phyloP scores from a whole-genome alignment of 2,329 filamentous ascomycete genomes.

The Fusarium torreyae region DNA sequence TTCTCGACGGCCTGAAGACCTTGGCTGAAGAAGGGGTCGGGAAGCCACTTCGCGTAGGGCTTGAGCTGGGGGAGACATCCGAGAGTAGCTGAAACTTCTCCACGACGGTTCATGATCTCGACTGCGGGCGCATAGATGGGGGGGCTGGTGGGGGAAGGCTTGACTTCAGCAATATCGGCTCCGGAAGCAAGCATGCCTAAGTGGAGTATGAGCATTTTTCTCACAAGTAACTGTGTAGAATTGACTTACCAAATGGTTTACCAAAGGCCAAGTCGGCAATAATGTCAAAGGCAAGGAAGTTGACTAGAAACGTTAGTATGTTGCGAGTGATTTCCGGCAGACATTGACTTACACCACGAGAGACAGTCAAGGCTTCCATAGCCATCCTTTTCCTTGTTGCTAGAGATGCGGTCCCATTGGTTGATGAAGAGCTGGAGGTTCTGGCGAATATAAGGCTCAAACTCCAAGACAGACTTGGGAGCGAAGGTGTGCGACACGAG shows the following conservation, averaged over 20 bases:
- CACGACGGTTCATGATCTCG: slow-evolving; percentile 89
- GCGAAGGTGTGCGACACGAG: slow-evolving; percentile 92
- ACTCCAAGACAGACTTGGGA: slow-evolving; percentile 83
- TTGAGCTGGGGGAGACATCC: slow-evolving; percentile 82
- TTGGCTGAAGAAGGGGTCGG: slow-evolving; percentile 85
- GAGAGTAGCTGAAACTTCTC: slow-evolving; percentile 86
- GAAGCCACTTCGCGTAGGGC: slow-evolving; percentile 84
- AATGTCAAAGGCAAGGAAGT: slow-evolving; percentile 69
- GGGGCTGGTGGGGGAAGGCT: slow-evolving; percentile 70
- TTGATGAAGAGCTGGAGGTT: slow-evolving; percentile 83
- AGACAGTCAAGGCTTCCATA: slow-evolving; percentile 78
- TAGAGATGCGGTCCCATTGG: slow-evolving; percentile 77
- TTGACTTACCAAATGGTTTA: slow-evolving; percentile 59
- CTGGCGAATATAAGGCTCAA: slow-evolving; percentile 88
- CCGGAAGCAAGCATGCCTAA: slow-evolving; percentile 79
- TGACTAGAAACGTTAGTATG: slow-evolving; percentile 46
- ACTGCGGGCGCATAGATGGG: slow-evolving; percentile 84
- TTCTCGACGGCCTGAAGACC: slow-evolving; percentile 83
- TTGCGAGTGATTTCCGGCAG: rapidly evolving
- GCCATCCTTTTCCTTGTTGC: slow-evolving; percentile 69
- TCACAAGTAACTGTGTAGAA: rapidly evolving
- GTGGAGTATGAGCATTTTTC: rapidly evolving
- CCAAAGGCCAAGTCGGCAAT: slow-evolving; percentile 67
- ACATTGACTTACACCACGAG: slow-evolving; percentile 71
- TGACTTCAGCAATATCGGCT: slow-evolving; percentile 82